Percentiles rank a stretch among this genome's conserved stretches.
Evolutionary conservation across 768 basidiomycete genomes (phyloP).

Genomic region (Neoboletus subvelutipes): DNA sequence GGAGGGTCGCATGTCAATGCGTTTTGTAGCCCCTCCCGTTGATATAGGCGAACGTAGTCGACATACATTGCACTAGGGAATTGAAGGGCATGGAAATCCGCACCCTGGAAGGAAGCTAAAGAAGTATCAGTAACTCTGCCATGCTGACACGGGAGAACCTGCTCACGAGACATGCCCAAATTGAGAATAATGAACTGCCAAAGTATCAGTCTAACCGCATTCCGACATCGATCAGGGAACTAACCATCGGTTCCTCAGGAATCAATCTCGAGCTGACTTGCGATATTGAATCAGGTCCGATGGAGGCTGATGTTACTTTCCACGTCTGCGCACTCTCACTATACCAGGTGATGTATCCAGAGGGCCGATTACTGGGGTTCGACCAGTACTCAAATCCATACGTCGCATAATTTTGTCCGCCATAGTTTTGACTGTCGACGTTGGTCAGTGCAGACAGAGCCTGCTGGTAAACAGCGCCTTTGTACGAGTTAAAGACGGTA

Average conservation of each 20-base stretch:
- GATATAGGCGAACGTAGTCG: conserved; percentile 90
- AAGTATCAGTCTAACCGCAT: conserved; percentile 8
- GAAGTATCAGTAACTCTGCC: conserved; percentile 4
- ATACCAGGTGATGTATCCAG: conserved; percentile 88
- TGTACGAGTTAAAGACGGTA: conserved; percentile 65
- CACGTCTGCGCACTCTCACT: conserved; percentile 66
- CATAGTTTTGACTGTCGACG: conserved; percentile 56
- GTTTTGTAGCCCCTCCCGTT: conserved; percentile 66
- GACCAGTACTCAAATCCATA: conserved; percentile 85
- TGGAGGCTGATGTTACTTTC: conserved; percentile 61
- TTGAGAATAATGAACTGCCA: conserved; percentile 80
- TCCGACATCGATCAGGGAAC: conserved; percentile 24
- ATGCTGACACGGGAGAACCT: background rate
- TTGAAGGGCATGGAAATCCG: conserved; percentile 65
- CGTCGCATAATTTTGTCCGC: conserved; percentile 49
- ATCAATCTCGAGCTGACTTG: conserved; percentile 65
- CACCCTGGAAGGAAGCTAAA: conserved; percentile 64
- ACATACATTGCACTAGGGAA: conserved; percentile 84
- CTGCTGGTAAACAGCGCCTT: conserved; percentile 72
- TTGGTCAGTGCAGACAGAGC: conserved; percentile 65
- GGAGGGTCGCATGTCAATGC: conserved; percentile 80
- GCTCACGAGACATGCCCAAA: conserved; percentile 70
- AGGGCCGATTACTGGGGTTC: conserved; percentile 57
- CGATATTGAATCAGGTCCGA: conserved; percentile 62
- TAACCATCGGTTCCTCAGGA: conserved; percentile 91